Conservation (phyloP, 768 basidiomycete species). For the Xerocomellus intermedius region DNA sequence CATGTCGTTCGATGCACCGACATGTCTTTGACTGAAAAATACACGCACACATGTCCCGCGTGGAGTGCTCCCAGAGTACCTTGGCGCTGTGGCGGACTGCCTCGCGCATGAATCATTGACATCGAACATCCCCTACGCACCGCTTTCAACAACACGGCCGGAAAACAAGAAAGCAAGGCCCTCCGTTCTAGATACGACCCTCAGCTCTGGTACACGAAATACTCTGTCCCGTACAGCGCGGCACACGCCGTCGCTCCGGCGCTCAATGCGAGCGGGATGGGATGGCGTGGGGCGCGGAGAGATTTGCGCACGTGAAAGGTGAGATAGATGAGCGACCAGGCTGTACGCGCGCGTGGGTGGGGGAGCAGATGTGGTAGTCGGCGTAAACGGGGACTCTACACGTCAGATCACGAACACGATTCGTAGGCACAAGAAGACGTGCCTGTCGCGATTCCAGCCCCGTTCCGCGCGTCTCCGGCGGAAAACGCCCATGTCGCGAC, state of each 20-base stretch:
- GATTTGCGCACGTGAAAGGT: slow-evolving; percentile 39
- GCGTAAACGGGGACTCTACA: background rate
- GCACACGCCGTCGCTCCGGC: slow-evolving; percentile 30
- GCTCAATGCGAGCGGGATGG: slow-evolving; percentile 34
- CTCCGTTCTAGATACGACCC: background rate
- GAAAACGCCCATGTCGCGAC: slow-evolving; percentile 44
- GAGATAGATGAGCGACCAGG: slow-evolving; percentile 48
- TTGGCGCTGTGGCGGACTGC: background rate
- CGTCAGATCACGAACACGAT: background rate
- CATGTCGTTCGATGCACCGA: no score
- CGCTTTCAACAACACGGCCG: background rate
- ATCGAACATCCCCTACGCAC: background rate
- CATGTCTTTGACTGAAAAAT: background rate
- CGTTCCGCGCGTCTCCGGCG: slow-evolving; percentile 41
- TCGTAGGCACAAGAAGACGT: background rate
- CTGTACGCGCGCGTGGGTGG: slow-evolving; percentile 17
- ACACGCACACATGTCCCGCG: background rate
- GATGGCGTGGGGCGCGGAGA: slow-evolving; percentile 30
- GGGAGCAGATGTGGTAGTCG: background rate
- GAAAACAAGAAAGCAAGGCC: background rate
- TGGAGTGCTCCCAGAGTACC: no score
- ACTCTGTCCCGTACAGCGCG: slow-evolving; percentile 28
- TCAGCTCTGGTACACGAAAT: slow-evolving; percentile 29
- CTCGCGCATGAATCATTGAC: background rate
- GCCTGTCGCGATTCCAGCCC: slow-evolving; percentile 43